Base-by-base conservation (phyloP, 768 basidiomycete genomes). In the Auriscalpium orientale region DNA sequence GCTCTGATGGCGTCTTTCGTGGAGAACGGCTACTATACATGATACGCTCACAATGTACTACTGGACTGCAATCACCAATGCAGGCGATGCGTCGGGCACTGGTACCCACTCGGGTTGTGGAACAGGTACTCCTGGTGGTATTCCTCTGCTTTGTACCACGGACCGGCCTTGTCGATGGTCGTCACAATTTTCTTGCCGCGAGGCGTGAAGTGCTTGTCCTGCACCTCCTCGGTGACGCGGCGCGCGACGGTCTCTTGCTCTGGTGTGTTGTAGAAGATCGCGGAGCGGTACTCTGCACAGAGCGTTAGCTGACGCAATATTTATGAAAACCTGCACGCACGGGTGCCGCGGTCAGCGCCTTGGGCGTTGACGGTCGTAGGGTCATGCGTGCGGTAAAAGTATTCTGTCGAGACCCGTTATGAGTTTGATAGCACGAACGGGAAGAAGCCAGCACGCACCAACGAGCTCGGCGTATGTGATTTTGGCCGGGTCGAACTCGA, bases 381-480 rank as follows among this genome's bases (percentile, higher is more conserved):
- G 62, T 97, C 94, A 64, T 98, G 95, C 0, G 90, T 91, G 47
- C 95, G 81, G 70, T 93, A 95, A 72, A 95, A 95, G 76, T 94
- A 95, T 70, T 95, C 92, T 86, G 68, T 12, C 22, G 4, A 15
- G 36, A 12, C 21, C 36, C n/a, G 15, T 13, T 20, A 28, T 3
- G 40, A 22, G 22, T 20, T 22, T 58, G 44, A 35, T 36, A 34
- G 44, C 1, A 48, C 36, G 12, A 34, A 38, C 3, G 38, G 22
- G 20, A 13, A 28, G 4, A 20, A 55, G 8, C 13, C n/a, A 34
- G 33, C 3, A 79, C 88, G 61, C 67, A 86, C 89, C 89, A 36
- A 95, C 91, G 36, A 98, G 83, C 67, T 95, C 85, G 8, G 74
- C 90, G 63, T 95, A 98, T 13, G 76, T 76, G 28, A 98, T 83